Conservation (phyloP, 371 early-diverging fungal genomes). For the Rhizopus stolonifer region DNA sequence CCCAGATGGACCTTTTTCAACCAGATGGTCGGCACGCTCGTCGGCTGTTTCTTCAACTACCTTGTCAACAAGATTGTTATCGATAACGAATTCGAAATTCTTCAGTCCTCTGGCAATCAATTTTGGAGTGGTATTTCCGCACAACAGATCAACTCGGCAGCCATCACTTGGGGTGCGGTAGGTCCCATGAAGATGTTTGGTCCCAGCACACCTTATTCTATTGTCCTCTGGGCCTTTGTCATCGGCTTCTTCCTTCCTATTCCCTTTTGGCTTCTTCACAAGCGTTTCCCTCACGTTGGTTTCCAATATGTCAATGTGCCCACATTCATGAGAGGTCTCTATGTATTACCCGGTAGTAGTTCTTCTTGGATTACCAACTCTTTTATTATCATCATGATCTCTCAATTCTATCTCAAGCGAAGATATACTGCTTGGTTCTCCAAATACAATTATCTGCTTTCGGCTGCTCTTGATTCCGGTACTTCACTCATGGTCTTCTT, state of each 20-base stretch:
- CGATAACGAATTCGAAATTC: slow-evolving; percentile 38
- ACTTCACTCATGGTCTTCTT: slow-evolving; percentile 55
- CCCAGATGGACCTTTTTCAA: slow-evolving; percentile 60
- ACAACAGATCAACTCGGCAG: slow-evolving; percentile 57
- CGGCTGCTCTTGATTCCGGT: slow-evolving; percentile 59
- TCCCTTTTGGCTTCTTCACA: slow-evolving; percentile 33
- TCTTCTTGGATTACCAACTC: slow-evolving; percentile 43
- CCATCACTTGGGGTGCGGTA: slow-evolving; percentile 73
- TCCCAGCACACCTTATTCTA: slow-evolving; percentile 59
- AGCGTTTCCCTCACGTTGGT: slow-evolving; percentile 34
- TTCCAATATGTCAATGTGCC: slow-evolving; percentile 46
- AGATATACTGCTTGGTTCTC: slow-evolving; percentile 50
- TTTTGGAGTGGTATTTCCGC: slow-evolving; percentile 55
- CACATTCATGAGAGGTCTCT: slow-evolving; percentile 45
- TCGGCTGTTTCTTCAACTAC: slow-evolving; percentile 57
- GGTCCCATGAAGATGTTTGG: slow-evolving; percentile 74
- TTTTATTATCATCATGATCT: slow-evolving; percentile 37
- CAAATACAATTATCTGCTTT: slow-evolving; percentile 55
- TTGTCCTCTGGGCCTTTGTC: slow-evolving; percentile 50
- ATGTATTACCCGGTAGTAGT: slow-evolving; percentile 41
- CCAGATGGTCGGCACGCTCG: slow-evolving; percentile 63
- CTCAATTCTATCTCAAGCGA: slow-evolving; percentile 46
- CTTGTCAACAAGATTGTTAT: slow-evolving; percentile 49
- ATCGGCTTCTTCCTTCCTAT: slow-evolving; percentile 32
- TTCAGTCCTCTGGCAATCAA: slow-evolving; percentile 43